phyloP scores from a whole-genome alignment of 2,329 filamentous ascomycete genomes.

The Fusarium tuaranense region DNA sequence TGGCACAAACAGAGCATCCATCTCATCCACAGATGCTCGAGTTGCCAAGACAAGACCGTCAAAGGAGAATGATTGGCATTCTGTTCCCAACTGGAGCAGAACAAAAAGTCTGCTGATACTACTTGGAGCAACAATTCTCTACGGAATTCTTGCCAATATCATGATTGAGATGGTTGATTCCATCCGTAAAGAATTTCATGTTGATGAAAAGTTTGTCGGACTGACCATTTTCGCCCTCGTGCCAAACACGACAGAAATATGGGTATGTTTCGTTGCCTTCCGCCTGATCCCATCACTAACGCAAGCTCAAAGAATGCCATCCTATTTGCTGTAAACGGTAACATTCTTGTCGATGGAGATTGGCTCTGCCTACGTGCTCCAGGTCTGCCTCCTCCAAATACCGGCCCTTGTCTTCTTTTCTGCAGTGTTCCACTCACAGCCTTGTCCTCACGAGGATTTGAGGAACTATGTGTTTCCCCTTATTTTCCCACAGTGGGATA shows the following conservation, averaged over 20 bases:
- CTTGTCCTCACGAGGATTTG: not conserved
- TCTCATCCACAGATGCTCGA: not conserved
- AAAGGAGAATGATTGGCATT: not conserved
- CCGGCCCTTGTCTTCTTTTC: not conserved
- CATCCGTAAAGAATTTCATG: not conserved
- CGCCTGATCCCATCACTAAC: not conserved
- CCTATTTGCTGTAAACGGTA: not conserved
- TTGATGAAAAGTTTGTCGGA: not conserved
- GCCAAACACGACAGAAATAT: not conserved
- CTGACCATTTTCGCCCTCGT: not conserved
- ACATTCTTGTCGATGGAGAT: not conserved
- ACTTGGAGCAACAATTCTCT: not conserved
- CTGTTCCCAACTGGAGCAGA: not conserved
- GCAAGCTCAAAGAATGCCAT: not conserved
- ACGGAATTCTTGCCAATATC: not conserved
- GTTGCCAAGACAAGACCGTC: not conserved
- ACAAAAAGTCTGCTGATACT: not conserved
- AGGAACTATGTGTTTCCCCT: not conserved
- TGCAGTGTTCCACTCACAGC: not conserved
- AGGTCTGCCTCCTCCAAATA: not conserved
- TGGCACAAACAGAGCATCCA: not conserved
- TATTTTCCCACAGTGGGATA: constrained; percentile 5
- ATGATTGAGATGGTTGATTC: not conserved
- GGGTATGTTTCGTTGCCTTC: not conserved
- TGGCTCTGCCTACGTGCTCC: not conserved